Percentiles rank a stretch among this genome's conserved stretches.
These are phyloP conservation scores for Entomophthora muscae DNA, from an alignment of 371 early-diverging fungal species.

Conservation along the genomic window DNA sequence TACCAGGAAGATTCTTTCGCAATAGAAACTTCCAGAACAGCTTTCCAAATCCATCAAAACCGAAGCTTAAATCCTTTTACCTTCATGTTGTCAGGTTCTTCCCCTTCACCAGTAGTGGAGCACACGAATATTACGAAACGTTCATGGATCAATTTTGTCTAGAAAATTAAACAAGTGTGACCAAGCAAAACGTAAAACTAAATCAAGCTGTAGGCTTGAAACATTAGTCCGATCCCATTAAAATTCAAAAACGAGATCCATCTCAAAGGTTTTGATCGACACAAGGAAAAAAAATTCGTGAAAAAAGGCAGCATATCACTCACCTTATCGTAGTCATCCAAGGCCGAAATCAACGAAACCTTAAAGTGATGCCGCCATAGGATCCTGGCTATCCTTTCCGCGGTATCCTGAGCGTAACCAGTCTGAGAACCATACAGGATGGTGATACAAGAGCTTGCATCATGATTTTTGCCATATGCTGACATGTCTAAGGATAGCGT, in stretches of 20 bases:
- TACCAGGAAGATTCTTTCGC: constrained; percentile 48
- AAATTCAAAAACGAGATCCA: too few relatives aligned
- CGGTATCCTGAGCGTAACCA: constrained; percentile 64
- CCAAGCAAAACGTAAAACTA: too few relatives aligned
- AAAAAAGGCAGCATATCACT: too few relatives aligned
- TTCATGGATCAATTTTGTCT: constrained; percentile 38
- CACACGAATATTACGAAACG: constrained; percentile 69
- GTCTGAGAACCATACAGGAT: constrained; percentile 72
- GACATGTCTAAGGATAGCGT: too few relatives aligned
- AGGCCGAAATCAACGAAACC: constrained; percentile 30
- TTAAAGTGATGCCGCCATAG: constrained; percentile 56
- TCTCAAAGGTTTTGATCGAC: too few relatives aligned
- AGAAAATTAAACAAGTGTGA: too few relatives aligned
- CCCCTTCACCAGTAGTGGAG: constrained; percentile 91
- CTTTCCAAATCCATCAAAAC: constrained; percentile 13
- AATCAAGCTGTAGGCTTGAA: too few relatives aligned
- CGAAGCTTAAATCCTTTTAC: constrained; percentile 16
- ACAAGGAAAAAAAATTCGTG: too few relatives aligned
- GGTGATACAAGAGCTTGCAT: too few relatives aligned
- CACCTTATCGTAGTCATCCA: constrained; percentile 66
- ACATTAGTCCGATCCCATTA: too few relatives aligned
- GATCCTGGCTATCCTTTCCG: constrained; percentile 56
- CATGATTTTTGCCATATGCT: too few relatives aligned
- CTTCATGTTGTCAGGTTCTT: constrained; percentile 82
- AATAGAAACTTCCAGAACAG: constrained; percentile 79